Base-by-base conservation (phyloP, 805 yeast genomes). In the Zygotorulaspora florentina region DNA sequence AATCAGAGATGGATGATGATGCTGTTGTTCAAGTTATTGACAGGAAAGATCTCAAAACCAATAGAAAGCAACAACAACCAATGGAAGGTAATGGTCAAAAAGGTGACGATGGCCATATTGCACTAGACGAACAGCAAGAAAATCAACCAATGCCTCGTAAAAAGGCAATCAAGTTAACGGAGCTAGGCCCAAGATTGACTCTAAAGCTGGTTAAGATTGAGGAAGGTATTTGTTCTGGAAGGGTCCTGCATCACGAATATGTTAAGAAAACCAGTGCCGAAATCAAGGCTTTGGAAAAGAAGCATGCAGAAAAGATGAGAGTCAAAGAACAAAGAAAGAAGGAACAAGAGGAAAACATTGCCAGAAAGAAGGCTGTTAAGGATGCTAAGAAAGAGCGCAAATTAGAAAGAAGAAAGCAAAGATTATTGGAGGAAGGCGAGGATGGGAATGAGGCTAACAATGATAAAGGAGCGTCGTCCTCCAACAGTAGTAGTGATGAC, bases 1-100 rank as follows among this genome's bases (percentile, higher is more conserved):
- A 91, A 58, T 85, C 95, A 3, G 99, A 91, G 71, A 81, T 89
- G 36, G 98, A 93, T 59, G 96, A 90, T 50, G 96, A 90, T 54
- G 87, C 81, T 20, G 75, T 84, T 43, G 91, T 87, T 26, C 87
- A 81, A 53, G 73, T 85, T 18, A 53, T 56, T 35, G 65, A 57
- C 56, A 67, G 53, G 37, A 51, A 54, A 8, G 64, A 61, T 27
- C 48, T 47, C 34, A 62, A 43, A 41, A 61, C 48, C 43, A 48
- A 52, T 56, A 47, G 38, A 43, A 42, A 34, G 59, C 52, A 34
- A 47, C 53, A 46, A 57, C 48, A 10, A 51, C 45, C 25, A 59
- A 48, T 46, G 59, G 59, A 58, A 30, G 49, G 48, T 6, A 57
- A 55, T 3, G 52, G 52, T 11, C 59, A 58, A 31, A 55, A 56